Conservation (phyloP, 768 basidiomycete species). For the Psilocybe azurescens region DNA sequence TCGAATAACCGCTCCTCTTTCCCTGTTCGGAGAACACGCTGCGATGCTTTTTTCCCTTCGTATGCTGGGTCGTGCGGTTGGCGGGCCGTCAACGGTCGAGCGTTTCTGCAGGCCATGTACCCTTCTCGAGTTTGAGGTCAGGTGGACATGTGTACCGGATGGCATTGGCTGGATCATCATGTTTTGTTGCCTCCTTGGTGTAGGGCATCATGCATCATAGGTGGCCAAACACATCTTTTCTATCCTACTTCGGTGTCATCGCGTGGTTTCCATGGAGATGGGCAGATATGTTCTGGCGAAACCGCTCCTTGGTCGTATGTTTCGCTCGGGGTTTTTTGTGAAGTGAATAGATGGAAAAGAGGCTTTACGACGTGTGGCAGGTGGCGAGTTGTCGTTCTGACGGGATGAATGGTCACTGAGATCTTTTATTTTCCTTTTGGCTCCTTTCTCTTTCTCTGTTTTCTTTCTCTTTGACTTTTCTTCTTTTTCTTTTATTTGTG, state of each 20-base stretch:
- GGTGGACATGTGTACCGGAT: background rate
- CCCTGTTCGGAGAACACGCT: background rate
- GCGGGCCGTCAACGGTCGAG: background rate
- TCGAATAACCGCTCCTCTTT: background rate
- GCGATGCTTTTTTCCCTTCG: background rate
- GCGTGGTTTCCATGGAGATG: slow-evolving; percentile 9
- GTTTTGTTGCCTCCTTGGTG: no score
- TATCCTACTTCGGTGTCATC: background rate
- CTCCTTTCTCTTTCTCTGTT: background rate
- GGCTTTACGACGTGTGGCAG: background rate
- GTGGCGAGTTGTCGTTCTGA: background rate
- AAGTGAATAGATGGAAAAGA: no score
- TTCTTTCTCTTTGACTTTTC: background rate
- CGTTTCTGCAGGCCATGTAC: no score
- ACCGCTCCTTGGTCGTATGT: no score
- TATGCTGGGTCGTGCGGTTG: no score
- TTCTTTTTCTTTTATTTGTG: slow-evolving; percentile 7
- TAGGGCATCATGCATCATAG: no score
- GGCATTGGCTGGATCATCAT: no score
- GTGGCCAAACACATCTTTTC: no score
- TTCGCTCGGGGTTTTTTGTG: no score
- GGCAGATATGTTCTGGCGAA: background rate
- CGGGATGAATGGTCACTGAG: background rate
- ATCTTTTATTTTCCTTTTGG: background rate
- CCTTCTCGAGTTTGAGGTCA: background rate